phyloP scores from a whole-genome alignment of 768 basidiomycete species.

The Mycena vulgaris region DNA sequence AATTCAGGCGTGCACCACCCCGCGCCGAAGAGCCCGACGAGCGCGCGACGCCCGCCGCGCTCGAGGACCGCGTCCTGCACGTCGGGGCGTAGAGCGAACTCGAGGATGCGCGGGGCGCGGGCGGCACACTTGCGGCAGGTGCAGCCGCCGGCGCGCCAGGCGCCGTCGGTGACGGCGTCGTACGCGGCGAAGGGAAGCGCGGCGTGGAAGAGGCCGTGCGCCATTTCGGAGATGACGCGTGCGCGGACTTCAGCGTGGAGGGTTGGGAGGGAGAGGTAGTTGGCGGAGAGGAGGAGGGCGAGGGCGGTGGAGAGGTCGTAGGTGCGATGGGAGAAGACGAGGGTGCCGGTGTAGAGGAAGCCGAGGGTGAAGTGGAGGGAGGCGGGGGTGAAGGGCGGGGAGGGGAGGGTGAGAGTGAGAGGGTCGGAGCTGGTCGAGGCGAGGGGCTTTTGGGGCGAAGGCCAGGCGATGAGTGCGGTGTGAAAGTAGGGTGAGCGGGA shows the following conservation, averaged over 20 bases:
- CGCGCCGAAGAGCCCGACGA: conserved; percentile 90
- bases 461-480: conserved; percentile 81
- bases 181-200: conserved; percentile 87
- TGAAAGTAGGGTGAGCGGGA: conserved; percentile 93
- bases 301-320: conserved; percentile 96
- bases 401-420: conserved; percentile 80
- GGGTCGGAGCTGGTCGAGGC: conserved; percentile 54
- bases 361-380: conserved; percentile 95
- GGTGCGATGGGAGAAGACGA: conserved; percentile 91
- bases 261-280: conserved; percentile 81
- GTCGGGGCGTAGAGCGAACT: conserved; percentile 84
- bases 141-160: conserved; percentile 90
- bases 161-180: conserved; percentile 78
- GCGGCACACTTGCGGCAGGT: conserved; percentile 87
- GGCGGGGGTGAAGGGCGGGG: conserved; percentile 95
- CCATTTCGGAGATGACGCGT: conserved; percentile 88
- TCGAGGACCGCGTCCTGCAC: conserved; percentile 82
- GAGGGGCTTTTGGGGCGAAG: conserved; percentile 48
- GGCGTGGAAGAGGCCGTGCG: conserved; percentile 91
- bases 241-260: conserved; percentile 88
- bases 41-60: conserved; percentile 77
- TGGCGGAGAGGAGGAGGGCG: conserved; percentile 86
- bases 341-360: conserved; percentile 95
- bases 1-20: conserved; percentile 92
- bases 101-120: conserved; percentile 86